Evolutionary conservation across 306 rosid genomes (phyloP), one percentile per base, ranked within the genome.

Genomic region (Clitoria ternatea): DNA sequence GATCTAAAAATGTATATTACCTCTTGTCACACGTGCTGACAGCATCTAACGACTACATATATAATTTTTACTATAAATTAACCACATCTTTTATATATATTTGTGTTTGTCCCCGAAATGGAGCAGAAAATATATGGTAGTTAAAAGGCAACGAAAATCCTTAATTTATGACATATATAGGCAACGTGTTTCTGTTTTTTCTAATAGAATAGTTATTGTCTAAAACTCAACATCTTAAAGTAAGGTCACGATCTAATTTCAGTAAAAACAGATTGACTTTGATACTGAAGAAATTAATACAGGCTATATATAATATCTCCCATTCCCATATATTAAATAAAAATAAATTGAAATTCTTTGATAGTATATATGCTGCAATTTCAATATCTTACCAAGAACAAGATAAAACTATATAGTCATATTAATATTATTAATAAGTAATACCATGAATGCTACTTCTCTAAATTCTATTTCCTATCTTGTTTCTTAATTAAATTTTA

Each of bases 11-110:
- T 77, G 62, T 26, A 15, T 11, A 36, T 69, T 33, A 8, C 42
- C n/a, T 70, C 70, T 74, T 82, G 75, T 35, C 42, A 57, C 32
- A 57, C 64, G 17, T 57, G 43, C 64, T 57, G 64, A 4, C 64
- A 0, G n/a, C 42, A 57, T 30, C 64, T 29, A 57, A 57, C 64
- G 43, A 57, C 32, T 1, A 15, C 43, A 57, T 18, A 57, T 18
- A 32, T 32, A 57, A 57, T 8, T 32, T 30, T 10, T 30, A 57
- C 64, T 43, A 57, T 57, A 49, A 32, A 32, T 7, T 6, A 32
- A 57, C 63, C 29, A 56, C 40, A 56, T 1, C 2, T n/a, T 57
- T 42, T 15, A 24, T 30, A 57, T 22, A 57, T 57, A 32, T 57
- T 17, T 32, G n/a, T 15, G 32, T 57, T 17, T 32, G n/a, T 15